A percentile compares a stretch with the other conserved stretches of the same genome.
These are phyloP conservation scores for Dalbergia cultrata DNA, from an alignment of 306 rosid species.

Conservation along the genomic window DNA sequence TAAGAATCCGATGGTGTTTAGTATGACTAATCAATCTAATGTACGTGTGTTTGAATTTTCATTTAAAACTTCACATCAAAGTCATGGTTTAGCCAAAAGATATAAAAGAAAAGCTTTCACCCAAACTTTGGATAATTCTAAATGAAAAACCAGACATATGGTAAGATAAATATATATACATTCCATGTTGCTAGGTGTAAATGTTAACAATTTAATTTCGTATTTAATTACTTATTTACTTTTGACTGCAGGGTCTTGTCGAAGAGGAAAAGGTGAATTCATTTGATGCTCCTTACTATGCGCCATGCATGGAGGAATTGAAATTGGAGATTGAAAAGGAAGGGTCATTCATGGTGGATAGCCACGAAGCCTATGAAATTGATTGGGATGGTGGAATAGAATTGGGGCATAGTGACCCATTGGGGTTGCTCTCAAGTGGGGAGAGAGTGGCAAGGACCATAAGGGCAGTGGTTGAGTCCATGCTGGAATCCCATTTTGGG, in stretches of 20 bases:
- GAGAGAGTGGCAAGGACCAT: slow-evolving; percentile 44
- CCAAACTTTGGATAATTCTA: no score
- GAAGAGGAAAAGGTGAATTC: slow-evolving; percentile 74
- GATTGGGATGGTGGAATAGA: slow-evolving; percentile 71
- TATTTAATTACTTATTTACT: neutral
- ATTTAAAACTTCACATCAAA: no score
- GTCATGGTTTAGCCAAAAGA: no score
- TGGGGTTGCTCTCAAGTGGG: slow-evolving; percentile 1
- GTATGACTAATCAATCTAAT: no score
- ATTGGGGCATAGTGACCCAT: neutral
- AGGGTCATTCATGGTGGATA: slow-evolving; percentile 68
- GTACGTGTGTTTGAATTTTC: no score
- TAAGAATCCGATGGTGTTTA: no score
- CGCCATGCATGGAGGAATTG: slow-evolving; percentile 71
- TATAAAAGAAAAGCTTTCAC: no score
- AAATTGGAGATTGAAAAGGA: slow-evolving; percentile 58
- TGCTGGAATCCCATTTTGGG: slow-evolving; percentile 75
- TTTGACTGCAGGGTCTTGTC: slow-evolving; percentile 46
- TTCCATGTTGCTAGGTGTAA: neutral
- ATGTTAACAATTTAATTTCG: neutral
- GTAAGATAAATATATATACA: neutral
- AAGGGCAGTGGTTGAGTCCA: slow-evolving; percentile 81
- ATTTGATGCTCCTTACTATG: slow-evolving; percentile 83
- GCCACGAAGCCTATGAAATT: slow-evolving; percentile 47
- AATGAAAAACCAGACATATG: no score